Base-by-base conservation (phyloP, 495 filamentous ascomycete genomes). In the Tuber microsphaerosporum region DNA sequence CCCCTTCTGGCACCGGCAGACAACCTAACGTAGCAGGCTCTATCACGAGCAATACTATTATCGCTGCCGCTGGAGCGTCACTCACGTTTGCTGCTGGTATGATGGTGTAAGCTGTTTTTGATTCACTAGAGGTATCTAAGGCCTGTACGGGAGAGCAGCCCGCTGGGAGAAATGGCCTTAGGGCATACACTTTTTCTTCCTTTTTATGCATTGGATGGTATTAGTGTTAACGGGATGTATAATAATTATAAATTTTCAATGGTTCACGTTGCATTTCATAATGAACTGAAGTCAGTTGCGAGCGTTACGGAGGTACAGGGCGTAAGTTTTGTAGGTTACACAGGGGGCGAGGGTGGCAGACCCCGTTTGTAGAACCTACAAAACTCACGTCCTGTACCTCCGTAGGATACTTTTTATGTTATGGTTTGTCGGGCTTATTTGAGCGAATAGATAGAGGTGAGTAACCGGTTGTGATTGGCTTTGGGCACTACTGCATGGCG, bases 31-130 rank as follows among this genome's bases (percentile, higher is more conserved):
- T 79, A 16, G 78, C 84, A 45, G 84, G 79, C 42, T 71, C 79
- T 17, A 44, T 81, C 19, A 72, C 74, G 39, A 70, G 76, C 2
- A 81, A 74, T 45, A 48, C 72, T 10, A 81, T 82, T 71, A 83
- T 83, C 0, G 84, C 83, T 9, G 78, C 86, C 16, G 80, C 86
- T 48, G 86, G 84, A n/a, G 85, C 84, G 56, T 84, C 83, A 71
- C 83, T 81, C 31, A 73, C 76, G n/a, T 77, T 78, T 74, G 81
- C 75, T 39, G 75, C 82, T 73, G 75, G 79, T 22, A 78, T 81
- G 71, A 69, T 75, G 71, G 75, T 68, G 12, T 81, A 70, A 72
- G 71, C 51, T 12, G 26, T 14, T 61, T 26, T 26, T 10, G n/a
- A 31, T 26, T 61, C 12, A 4, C 51, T 14, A 4, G 51, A 31